Evolutionary conservation across 306 rosid species (phyloP), one percentile per base, ranked within the genome.

Genomic region (Cucumis melo): DNA sequence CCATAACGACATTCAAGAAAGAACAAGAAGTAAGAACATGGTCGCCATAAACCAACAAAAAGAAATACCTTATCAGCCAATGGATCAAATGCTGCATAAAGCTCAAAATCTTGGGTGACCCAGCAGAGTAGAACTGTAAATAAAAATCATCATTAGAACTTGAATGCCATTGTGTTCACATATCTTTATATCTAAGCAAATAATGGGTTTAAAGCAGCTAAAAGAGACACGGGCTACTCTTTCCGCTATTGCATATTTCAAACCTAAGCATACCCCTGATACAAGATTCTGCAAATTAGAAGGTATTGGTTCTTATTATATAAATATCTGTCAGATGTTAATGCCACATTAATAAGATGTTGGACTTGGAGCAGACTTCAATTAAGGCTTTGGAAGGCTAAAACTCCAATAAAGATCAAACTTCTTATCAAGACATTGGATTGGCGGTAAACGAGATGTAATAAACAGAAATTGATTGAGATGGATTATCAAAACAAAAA

Each of bases 81-180:
- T 77, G 98, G 98, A 88, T 93, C 98, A 88, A 93, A 93, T 80
- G 97, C 96, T 16, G 98, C 98, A 85, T 89, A 93, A 72, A 93
- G 97, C 82, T 93, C 98, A 74, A 91, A 93, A 83, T 93, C 98
- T 78, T 83, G 97, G n/a, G 97, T 88, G 72, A 85, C 92, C 98
- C 98, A 93, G 79, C 96, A 93, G 56, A 93, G 96, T 63, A 93
- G 85, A 86, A 91, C 98, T 93, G 96, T 84, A 67, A 86, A 82
- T 38, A 50, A 71, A 83, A 87, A 23, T 76, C 72, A 79, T 61
- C 51, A 80, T 64, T 38, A 70, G 66, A 36, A 53, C 17, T 41
- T 78, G 70, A 65, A 14, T 54, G 21, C 7, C 16, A 11, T 10
- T n/a, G 8, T 34, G 29, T 27, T 46, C 56, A 34, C 11, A 12